Percentiles rank a stretch among this genome's conserved stretches.
These are phyloP conservation scores for Rhizopogon rudus DNA, from an alignment of 768 basidiomycete species.

Conservation along the genomic window DNA sequence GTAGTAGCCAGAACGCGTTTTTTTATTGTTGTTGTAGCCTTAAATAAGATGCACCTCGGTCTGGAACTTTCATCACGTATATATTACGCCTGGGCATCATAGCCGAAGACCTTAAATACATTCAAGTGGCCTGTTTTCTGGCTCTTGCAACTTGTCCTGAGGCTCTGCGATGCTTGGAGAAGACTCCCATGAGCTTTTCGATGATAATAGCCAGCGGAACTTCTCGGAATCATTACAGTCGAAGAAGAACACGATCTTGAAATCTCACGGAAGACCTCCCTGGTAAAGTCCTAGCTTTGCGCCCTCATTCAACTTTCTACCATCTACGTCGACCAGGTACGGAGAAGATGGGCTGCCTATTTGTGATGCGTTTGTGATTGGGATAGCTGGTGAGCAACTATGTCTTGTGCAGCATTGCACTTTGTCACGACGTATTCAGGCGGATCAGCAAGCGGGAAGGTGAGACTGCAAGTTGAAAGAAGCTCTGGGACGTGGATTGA, in stretches of 20 bases:
- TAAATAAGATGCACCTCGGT: too few relatives aligned
- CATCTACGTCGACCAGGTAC: constrained; percentile 49
- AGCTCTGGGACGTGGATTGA: neutral
- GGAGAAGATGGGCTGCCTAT: constrained; percentile 66
- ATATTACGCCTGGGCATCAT: neutral
- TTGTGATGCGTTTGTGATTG: constrained; percentile 78
- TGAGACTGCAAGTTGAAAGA: constrained; percentile 21
- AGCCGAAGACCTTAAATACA: constrained; percentile 29
- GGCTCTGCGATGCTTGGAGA: constrained; percentile 21
- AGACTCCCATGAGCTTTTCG: constrained; percentile 17
- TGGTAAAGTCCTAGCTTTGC: constrained; percentile 43
- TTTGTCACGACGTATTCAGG: constrained; percentile 34
- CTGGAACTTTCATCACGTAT: neutral
- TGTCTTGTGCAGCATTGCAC: neutral
- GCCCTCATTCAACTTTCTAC: constrained; percentile 10
- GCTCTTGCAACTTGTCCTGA: neutral
- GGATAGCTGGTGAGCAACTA: constrained; percentile 64
- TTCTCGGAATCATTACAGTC: constrained; percentile 19
- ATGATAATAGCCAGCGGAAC: constrained; percentile 14
- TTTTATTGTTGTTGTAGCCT: neutral
- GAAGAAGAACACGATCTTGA: constrained; percentile 72
- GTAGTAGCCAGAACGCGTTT: neutral
- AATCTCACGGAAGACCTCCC: constrained; percentile 81
- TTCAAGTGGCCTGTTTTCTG: neutral
- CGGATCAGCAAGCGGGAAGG: constrained; percentile 87